phyloP scores from a whole-genome alignment of 176 grass and related monocot genomes.

The Oropetium thomaeum region DNA sequence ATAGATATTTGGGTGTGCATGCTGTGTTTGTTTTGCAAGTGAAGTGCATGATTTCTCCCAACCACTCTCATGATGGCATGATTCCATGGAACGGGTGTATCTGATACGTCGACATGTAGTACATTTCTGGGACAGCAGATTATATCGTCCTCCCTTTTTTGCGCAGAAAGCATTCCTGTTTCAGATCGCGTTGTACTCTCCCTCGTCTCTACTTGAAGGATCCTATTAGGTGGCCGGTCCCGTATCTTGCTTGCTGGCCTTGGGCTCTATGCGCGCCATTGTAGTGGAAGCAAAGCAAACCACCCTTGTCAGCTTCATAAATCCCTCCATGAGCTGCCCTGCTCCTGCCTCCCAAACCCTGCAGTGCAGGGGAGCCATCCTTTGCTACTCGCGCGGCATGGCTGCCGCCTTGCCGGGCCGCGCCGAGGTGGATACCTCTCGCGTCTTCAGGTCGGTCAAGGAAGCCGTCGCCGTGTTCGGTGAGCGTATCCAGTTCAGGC shows the following conservation, averaged over 20 bases:
- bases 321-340: background rate
- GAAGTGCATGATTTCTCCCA: slow-evolving; percentile 33
- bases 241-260: slow-evolving; percentile 36
- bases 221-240: slow-evolving; percentile 45
- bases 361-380: slow-evolving; percentile 19
- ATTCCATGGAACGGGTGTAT: background rate
- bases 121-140: slow-evolving; percentile 20
- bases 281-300: slow-evolving; percentile 82
- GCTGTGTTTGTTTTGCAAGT: slow-evolving; percentile 26
- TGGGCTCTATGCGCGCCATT: slow-evolving; percentile 49
- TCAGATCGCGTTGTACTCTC: slow-evolving; percentile 25
- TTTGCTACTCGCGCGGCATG: slow-evolving; percentile 32
- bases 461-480: slow-evolving; percentile 80
- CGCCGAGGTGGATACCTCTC: slow-evolving; percentile 60
- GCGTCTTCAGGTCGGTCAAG: slow-evolving; percentile 80
- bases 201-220: slow-evolving; percentile 49
- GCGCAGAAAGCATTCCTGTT: slow-evolving; percentile 42
- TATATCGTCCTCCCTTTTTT: slow-evolving; percentile 24
- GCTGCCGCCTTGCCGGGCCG: background rate
- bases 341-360: slow-evolving; percentile 26
- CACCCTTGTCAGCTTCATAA: slow-evolving; percentile 21
- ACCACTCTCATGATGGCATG: slow-evolving; percentile 29
- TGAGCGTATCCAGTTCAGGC: slow-evolving; percentile 54
- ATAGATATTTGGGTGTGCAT: background rate
- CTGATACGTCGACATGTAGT: slow-evolving; percentile 17